A percentile compares a stretch with the other conserved stretches of the same genome.
Evolutionary conservation across 805 yeast species (phyloP).

Genomic region (Isabelozyma heimii): DNA sequence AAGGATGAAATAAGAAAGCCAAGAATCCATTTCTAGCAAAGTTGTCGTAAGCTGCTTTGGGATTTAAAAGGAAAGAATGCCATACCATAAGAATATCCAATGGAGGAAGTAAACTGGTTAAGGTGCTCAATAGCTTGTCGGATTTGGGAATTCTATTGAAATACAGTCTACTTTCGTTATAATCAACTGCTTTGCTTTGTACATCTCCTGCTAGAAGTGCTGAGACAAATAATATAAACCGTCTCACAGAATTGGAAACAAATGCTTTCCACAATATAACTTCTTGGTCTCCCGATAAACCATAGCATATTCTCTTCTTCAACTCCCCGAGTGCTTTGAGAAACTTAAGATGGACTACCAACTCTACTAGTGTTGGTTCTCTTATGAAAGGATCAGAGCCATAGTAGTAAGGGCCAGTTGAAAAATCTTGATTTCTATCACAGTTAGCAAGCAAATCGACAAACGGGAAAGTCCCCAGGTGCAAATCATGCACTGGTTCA

Average conservation of each 20-base stretch:
- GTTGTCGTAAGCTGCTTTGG: slow-evolving; percentile 11
- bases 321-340: slow-evolving; percentile 16
- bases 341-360: slow-evolving; percentile 19
- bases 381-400: background rate
- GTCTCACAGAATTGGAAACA: slow-evolving; percentile 18
- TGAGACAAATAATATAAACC: slow-evolving; percentile 18
- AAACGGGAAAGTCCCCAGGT: too few relatives aligned
- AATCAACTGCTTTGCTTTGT: too few relatives aligned
- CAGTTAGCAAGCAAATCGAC: too few relatives aligned
- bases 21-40: slow-evolving; percentile 9
- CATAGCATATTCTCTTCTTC: slow-evolving; percentile 8
- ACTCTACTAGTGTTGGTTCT: slow-evolving; percentile 11
- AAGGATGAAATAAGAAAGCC: slow-evolving; percentile 8
- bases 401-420: too few relatives aligned
- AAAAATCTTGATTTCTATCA: too few relatives aligned
- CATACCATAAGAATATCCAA: slow-evolving; percentile 19
- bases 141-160: background rate
- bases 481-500: too few relatives aligned
- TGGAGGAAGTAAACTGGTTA: slow-evolving; percentile 11
- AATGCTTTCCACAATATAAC: slow-evolving; percentile 16
- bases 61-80: slow-evolving; percentile 19
- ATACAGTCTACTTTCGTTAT: too few relatives aligned
- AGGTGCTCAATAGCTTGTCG: background rate
- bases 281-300: background rate
- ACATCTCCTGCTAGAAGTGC: slow-evolving; percentile 5